phyloP scores from a whole-genome alignment of 2,329 filamentous ascomycete species.

The Verticillium klebahnii region DNA sequence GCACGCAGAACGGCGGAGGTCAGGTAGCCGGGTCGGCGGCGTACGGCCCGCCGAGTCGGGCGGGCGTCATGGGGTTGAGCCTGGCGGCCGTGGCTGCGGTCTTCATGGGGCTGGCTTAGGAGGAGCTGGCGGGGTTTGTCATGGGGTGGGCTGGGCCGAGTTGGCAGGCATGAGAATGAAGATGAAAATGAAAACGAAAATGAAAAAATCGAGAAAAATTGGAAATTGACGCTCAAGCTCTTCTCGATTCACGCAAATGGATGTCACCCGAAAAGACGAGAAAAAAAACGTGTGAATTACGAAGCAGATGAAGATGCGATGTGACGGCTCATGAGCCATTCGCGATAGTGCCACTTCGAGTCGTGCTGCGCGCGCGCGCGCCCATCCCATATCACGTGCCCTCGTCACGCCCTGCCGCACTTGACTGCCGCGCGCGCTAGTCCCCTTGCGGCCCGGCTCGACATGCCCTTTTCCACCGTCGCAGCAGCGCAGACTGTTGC shows the following conservation, averaged over 20 bases:
- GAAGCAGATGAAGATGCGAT: not conserved
- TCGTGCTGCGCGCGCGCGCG: not conserved
- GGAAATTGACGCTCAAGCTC: not conserved
- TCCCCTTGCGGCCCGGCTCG: not conserved
- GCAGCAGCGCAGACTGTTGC: not conserved
- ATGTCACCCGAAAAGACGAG: no score
- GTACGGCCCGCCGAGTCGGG: not conserved
- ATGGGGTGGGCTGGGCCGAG: no score
- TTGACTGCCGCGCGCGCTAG: not conserved
- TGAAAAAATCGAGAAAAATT: not conserved
- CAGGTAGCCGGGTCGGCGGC: not conserved
- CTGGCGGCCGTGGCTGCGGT: not conserved
- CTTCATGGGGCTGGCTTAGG: not conserved
- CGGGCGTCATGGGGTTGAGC: not conserved
- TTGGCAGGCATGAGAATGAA: no score
- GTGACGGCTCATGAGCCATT: no score
- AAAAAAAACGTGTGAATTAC: not conserved
- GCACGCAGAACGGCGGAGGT: not conserved
- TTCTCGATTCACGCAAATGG: no score
- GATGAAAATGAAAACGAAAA: no score
- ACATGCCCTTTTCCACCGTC: not conserved
- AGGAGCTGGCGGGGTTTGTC: no score
- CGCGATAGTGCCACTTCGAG: not conserved
- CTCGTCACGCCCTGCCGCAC: constrained; percentile 1
- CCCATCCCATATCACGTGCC: not conserved